Base-by-base conservation (phyloP, 768 basidiomycete species). In the Leucogyrophana mollusca region DNA sequence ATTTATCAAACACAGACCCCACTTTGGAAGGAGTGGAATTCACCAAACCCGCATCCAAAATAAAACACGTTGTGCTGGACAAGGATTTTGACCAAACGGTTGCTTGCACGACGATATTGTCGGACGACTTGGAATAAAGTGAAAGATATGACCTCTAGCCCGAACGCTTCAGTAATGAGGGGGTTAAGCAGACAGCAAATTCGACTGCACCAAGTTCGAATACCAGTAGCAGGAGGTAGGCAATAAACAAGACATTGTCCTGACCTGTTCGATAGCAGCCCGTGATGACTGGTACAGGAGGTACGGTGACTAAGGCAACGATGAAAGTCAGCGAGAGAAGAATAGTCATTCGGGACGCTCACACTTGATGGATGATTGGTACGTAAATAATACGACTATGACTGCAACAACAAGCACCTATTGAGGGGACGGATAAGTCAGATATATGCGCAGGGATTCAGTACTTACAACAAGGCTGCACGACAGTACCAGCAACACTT, bases 11-110 rank as follows among this genome's bases (percentile, higher is more conserved):
- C 13, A 6, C 6, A 30, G 27, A 30, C 13, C 6, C 27, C 13
- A 7, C 27, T 6, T 30, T 30, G 27, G 7, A 30, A 7, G 7
- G 27, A 7, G 6, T 30, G 6, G 27, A 30, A 30, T 41, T 27
- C 21, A 48, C 47, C 23, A 25, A 48, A 32, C 20, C 47, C 47
- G 21, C 43, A 48, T 14, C 17, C 32, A 22, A 45, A 48, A 22
- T 48, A 48, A 11, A 48, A 45, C 5, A 37, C 11, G 21, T 48
- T 48, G 24, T 48, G 47, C 27, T 48, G 44, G 17, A 45, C 11
- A 13, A 48, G 16, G 20, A 37, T 27, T 45, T 13, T 9, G 32
- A 35, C 18, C 14, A 45, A 27, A 23, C 18, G 23, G 18, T 9
- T 14, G 20, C 11, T 1, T 6, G 16, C 11, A 11, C 7, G 13